Evolutionary conservation across 768 basidiomycete genomes (phyloP).

Genomic region (Omphalotus guepiniiformis): DNA sequence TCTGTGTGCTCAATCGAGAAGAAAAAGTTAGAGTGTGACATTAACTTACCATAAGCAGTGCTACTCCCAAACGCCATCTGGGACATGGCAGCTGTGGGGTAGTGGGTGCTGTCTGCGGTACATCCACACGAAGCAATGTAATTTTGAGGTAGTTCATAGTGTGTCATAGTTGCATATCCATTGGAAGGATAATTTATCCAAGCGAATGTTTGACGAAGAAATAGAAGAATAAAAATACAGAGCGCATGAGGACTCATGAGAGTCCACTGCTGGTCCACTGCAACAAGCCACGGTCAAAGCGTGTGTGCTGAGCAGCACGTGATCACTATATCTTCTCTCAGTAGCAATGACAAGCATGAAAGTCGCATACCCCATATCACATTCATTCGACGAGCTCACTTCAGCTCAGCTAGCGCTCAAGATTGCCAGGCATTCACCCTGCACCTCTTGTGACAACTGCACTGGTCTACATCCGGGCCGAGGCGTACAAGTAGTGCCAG

Average conservation of each 20-base stretch:
- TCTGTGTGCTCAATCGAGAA: not conserved
- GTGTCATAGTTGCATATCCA: slow-evolving; percentile 75
- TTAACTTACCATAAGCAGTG: slow-evolving; percentile 48
- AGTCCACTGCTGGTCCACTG: not conserved
- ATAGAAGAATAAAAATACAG: slow-evolving; percentile 2
- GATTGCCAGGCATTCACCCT: slow-evolving; percentile 79
- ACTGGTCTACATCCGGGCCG: slow-evolving; percentile 64
- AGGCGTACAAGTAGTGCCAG: slow-evolving; percentile 54
- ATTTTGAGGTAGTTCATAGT: slow-evolving; percentile 55
- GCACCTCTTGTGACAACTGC: slow-evolving; percentile 63
- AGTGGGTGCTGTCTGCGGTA: slow-evolving; percentile 55
- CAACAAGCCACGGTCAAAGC: too few species aligned
- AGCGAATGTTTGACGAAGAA: slow-evolving; percentile 15
- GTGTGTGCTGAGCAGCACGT: too few species aligned
- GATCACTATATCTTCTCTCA: not conserved
- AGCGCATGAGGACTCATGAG: not conserved
- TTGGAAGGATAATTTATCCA: slow-evolving; percentile 64
- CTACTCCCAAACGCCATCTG: slow-evolving; percentile 80
- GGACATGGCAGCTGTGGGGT: slow-evolving; percentile 76
- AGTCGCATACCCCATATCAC: slow-evolving; percentile 63
- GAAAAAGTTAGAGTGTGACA: slow-evolving; percentile 3
- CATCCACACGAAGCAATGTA: slow-evolving; percentile 78
- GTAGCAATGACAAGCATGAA: slow-evolving; percentile 39
- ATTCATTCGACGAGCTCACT: slow-evolving; percentile 43
- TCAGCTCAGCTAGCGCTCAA: slow-evolving; percentile 58